Conservation (phyloP, 2,329 filamentous ascomycete genomes). For the Aspergillus sojae region DNA sequence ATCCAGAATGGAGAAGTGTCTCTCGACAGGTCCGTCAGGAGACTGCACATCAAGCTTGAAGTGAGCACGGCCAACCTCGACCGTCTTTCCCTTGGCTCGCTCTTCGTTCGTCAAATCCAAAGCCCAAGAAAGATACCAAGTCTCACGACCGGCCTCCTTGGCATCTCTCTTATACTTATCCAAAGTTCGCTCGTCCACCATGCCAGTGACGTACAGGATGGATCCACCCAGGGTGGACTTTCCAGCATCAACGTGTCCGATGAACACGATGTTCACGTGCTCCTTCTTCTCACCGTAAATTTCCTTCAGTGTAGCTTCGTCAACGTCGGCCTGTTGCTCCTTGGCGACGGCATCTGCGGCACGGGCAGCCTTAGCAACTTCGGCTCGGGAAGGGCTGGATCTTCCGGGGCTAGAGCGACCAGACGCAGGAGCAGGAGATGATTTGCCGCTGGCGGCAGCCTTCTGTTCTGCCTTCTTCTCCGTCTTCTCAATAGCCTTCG, state of each 20-base stretch:
- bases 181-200: slow-evolving; percentile 99
- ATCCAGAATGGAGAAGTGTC: slow-evolving; percentile 93
- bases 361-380: slow-evolving; percentile 61
- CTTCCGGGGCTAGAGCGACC: slow-evolving; percentile 79
- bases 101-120: slow-evolving; percentile 97
- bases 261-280: slow-evolving; percentile 93
- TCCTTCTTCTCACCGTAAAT: slow-evolving; percentile 83
- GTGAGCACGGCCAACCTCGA: slow-evolving; percentile 92
- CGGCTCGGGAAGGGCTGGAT: slow-evolving; percentile 70
- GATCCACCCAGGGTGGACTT: slow-evolving; percentile 95
- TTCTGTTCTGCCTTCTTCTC: slow-evolving; percentile 63
- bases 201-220: slow-evolving; percentile 90
- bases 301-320: slow-evolving; percentile 85
- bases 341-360: slow-evolving; percentile 83
- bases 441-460: slow-evolving; percentile 65
- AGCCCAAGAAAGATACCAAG: slow-evolving; percentile 99
- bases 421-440: slow-evolving; percentile 74
- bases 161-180: slow-evolving; percentile 98
- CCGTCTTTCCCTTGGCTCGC: slow-evolving; percentile 93
- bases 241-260: slow-evolving; percentile 96
- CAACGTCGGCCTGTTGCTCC: slow-evolving; percentile 76
- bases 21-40: slow-evolving; percentile 66
- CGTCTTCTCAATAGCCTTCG: slow-evolving; percentile 90
- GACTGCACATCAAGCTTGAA: slow-evolving; percentile 71
- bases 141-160: slow-evolving; percentile 93